Base-by-base conservation (phyloP, 352 stramenopile genomes). In the Peronospora farinosa region DNA sequence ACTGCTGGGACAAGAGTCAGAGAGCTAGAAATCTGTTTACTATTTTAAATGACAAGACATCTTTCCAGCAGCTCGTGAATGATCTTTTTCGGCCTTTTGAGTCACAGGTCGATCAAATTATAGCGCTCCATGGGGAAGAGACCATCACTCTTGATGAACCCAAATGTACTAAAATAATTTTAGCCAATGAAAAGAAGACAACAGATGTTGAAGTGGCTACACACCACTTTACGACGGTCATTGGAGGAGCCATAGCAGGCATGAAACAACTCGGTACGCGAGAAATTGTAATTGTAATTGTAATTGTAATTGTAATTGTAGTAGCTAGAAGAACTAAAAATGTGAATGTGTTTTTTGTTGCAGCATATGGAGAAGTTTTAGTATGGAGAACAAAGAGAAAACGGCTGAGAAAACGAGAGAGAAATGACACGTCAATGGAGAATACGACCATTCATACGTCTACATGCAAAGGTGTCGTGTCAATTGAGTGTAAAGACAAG, bases 231-330 rank as follows among this genome's bases (percentile, higher is more conserved):
- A 69, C 70, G 8, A 47, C 42, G 5, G 63, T 51, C 6, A 66
- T 86, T 17, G 70, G 68, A 7, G 75, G 70, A 2, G 75, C 71
- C 1, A 65, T 86, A 15, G 75, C 75, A 40, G 66, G 63, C n/a
- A 47, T 60, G 13, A 65, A 71, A 7, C 23, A 63, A 8, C 44
- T 74, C n/a, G n/a, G n/a, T n/a, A n/a, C n/a, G n/a, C n/a, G n/a
- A n/a, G n/a, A n/a, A n/a, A n/a, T n/a, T n/a, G n/a, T n/a, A n/a
- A n/a, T n/a, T n/a, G n/a, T n/a, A n/a, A n/a, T n/a, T n/a, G n/a
- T n/a, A n/a, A n/a, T n/a, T n/a, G n/a, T n/a, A n/a, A n/a, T n/a
- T n/a, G n/a, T 47, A 27, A 13, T 11, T 31, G 17, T 9, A 5
- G 2, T 6, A 27, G 7, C 7, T 15, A 30, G 1, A 19, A 28